Percentiles rank a stretch among this genome's conserved stretches.
phyloP scores from a whole-genome alignment of 1,284 basidiomycete genomes.

The Cystobasidiaceae sp. region DNA sequence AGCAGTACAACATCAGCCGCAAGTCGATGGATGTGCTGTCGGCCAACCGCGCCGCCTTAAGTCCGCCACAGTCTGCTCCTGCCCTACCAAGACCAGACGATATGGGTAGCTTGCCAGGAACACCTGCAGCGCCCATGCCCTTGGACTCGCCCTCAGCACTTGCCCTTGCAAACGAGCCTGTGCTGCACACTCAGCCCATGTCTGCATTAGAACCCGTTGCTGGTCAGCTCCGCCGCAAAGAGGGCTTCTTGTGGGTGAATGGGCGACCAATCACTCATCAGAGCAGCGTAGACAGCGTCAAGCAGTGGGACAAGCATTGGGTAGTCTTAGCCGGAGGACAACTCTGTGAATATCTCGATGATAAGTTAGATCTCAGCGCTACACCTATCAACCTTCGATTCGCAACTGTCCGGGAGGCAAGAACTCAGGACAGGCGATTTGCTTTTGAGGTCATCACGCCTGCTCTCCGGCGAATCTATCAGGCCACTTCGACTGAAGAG shows the following conservation, averaged over 20 bases:
- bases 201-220: not conserved
- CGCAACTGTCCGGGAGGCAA: conserved; percentile 34
- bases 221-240: conserved; percentile 32
- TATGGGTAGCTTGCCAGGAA: too few relatives aligned
- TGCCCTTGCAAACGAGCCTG: not conserved
- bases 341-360: conserved; percentile 37
- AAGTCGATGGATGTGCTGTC: conserved; percentile 8
- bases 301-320: conserved; percentile 37
- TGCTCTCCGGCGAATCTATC: conserved; percentile 51
- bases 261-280: conserved; percentile 32
- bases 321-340: conserved; percentile 36
- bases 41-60: not conserved
- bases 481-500: conserved; percentile 50
- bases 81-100: too few relatives aligned
- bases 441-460: conserved; percentile 54
- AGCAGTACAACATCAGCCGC: conserved; percentile 10
- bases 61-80: not conserved
- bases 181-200: not conserved
- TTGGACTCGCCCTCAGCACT: too few relatives aligned
- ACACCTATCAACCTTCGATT: conserved; percentile 36
- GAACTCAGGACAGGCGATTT: conserved; percentile 32
- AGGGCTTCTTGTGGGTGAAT: conserved; percentile 38
- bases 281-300: conserved; percentile 32
- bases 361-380: conserved; percentile 31
- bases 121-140: too few relatives aligned